phyloP scores from a whole-genome alignment of 2,329 filamentous ascomycete species.

The Dactylonectria macrodidyma region DNA sequence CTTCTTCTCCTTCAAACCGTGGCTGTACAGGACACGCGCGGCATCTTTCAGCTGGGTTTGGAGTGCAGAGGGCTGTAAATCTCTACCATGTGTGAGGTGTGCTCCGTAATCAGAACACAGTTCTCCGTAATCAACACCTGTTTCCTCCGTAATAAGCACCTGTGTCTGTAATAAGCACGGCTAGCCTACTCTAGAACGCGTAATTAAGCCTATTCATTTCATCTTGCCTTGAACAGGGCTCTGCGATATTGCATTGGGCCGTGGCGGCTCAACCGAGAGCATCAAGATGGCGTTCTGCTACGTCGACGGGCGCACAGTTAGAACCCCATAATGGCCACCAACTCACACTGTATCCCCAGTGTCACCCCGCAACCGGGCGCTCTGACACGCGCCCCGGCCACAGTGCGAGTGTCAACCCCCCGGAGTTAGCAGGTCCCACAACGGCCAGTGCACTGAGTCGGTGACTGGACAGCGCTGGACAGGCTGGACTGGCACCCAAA shows the following conservation, averaged over 20 bases:
- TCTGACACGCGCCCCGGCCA: conserved; percentile 22
- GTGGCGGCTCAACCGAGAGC: conserved; percentile 29
- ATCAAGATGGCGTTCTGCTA: conserved; percentile 36
- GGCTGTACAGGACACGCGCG: conserved; percentile 31
- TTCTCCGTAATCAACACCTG: conserved; percentile 12
- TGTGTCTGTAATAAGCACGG: conserved; percentile 17
- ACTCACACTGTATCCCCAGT: conserved; percentile 38
- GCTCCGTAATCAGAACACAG: conserved; percentile 1
- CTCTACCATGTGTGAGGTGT: no score
- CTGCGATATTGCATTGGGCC: conserved; percentile 28
- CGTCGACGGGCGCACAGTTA: conserved; percentile 37
- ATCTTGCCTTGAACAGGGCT: conserved; percentile 39
- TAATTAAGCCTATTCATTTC: conserved; percentile 38
- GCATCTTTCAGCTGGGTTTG: no score
- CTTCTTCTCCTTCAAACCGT: conserved; percentile 28
- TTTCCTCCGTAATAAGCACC: neutral
- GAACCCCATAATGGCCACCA: conserved; percentile 15
- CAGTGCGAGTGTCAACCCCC: conserved; percentile 39
- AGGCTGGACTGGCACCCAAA: conserved; percentile 29
- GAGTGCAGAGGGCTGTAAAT: no score
- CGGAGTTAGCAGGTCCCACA: conserved; percentile 33
- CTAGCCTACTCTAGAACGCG: conserved; percentile 20
- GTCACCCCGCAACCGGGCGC: neutral
- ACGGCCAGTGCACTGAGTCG: conserved; percentile 21
- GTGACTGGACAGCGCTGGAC: neutral